phyloP scores from a whole-genome alignment of 1,284 basidiomycete genomes.

The Gymnopus androsaceus region DNA sequence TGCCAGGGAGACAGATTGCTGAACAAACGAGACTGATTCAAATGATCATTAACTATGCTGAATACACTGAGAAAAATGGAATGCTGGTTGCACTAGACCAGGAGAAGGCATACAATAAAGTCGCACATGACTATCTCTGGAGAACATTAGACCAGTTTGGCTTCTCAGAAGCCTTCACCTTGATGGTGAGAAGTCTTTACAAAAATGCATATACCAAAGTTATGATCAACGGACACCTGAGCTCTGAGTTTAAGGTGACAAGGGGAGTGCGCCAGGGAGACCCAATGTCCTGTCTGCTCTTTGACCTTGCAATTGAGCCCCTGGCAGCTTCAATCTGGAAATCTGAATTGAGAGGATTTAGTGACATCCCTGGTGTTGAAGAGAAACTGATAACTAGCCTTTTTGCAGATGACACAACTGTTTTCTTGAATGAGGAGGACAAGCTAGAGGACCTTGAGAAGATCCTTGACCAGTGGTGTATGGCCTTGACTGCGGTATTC shows the following conservation, averaged over 20 bases:
- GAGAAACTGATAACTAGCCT: conserved; percentile 16
- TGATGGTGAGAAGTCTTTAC: conserved; percentile 22
- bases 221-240: conserved; percentile 24
- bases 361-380: conserved; percentile 2
- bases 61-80: conserved; percentile 23
- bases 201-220: conserved; percentile 17
- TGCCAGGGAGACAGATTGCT: conserved; percentile 22
- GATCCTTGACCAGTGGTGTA: conserved; percentile 22
- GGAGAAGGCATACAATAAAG: conserved; percentile 20
- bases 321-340: conserved; percentile 13
- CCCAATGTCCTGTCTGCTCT: conserved; percentile 32
- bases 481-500: conserved; percentile 24
- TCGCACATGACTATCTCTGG: conserved; percentile 28
- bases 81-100: conserved; percentile 26
- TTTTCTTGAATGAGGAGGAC: conserved; percentile 11
- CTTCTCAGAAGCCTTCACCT: conserved; percentile 20
- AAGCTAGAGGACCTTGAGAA: conserved; percentile 7
- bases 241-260: conserved; percentile 12
- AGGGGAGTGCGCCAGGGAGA: conserved; percentile 29
- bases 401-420: conserved; percentile 22
- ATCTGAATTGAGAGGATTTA: conserved; percentile 11
- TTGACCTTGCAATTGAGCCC: conserved; percentile 28
- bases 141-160: conserved; percentile 13
- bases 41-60: conserved; percentile 24
- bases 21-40: conserved; percentile 22